A percentile compares a stretch with the other conserved stretches of the same genome.
Evolutionary conservation across 768 basidiomycete species (phyloP).

Genomic region (Amanita rubescens): DNA sequence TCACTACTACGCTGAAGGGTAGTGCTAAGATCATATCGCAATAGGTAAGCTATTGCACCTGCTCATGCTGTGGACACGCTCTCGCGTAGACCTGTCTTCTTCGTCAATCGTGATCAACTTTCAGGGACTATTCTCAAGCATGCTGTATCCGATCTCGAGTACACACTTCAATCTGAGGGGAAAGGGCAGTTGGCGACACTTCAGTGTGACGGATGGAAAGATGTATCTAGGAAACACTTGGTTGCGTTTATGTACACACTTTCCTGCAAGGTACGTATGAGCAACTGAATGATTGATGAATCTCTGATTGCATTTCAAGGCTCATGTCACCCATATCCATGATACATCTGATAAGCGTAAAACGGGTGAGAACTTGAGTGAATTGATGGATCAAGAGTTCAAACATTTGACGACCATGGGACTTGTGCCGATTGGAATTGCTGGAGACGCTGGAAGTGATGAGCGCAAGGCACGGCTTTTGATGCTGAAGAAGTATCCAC

Average conservation of each 20-base stretch:
- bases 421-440: slow-evolving; percentile 8
- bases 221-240: slow-evolving; percentile 17
- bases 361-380: slow-evolving; percentile 17
- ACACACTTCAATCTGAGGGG: background rate
- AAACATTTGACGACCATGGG: slow-evolving; percentile 8
- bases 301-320: slow-evolving; percentile 6
- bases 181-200: slow-evolving; percentile 18
- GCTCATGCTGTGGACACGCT: no score
- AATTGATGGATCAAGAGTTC: slow-evolving; percentile 17
- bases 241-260: slow-evolving; percentile 20
- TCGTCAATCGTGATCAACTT: slow-evolving; percentile 6
- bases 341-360: slow-evolving; percentile 19
- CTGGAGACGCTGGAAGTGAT: slow-evolving; percentile 19
- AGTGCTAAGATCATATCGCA: no score
- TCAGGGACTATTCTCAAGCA: slow-evolving; percentile 9
- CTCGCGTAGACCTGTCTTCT: no score
- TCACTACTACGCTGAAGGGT: no score
- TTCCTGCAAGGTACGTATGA: slow-evolving; percentile 15
- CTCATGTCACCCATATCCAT: slow-evolving; percentile 14
- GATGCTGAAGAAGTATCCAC: slow-evolving; percentile 4
- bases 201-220: slow-evolving; percentile 26
- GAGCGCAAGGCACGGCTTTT: slow-evolving; percentile 15
- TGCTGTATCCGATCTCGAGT: background rate
- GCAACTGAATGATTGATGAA: background rate
- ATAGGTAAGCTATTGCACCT: no score